phyloP scores from a whole-genome alignment of 225 moss, liverwort and hornwort species.

The Physcomitrellopsis africana region DNA sequence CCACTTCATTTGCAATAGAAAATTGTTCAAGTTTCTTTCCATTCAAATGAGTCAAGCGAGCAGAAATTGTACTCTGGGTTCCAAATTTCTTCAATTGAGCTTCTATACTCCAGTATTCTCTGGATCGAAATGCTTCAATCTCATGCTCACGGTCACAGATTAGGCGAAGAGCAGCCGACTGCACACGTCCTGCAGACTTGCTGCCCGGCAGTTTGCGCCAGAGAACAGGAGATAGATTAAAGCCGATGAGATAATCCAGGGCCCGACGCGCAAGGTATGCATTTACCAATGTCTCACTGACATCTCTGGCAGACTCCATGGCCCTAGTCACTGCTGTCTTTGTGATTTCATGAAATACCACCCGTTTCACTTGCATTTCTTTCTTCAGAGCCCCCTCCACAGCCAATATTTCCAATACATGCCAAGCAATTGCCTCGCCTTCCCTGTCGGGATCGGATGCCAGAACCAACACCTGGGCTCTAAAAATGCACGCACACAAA shows the following conservation, averaged over 20 bases:
- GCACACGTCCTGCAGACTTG: slow-evolving; percentile 96
- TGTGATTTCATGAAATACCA: slow-evolving; percentile 91
- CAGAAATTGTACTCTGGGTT: slow-evolving; percentile 24
- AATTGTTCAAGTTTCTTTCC: slow-evolving; percentile 82
- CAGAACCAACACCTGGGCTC: slow-evolving; percentile 75
- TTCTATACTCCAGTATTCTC: slow-evolving; percentile 83
- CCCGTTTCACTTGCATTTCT: slow-evolving; percentile 64
- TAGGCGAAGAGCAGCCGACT: slow-evolving; percentile 92
- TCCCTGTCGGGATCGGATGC: slow-evolving; percentile 98
- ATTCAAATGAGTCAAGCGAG: slow-evolving; percentile 76
- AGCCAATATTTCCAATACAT: slow-evolving; percentile 89
- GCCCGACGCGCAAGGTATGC: slow-evolving; percentile 95
- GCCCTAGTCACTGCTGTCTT: slow-evolving; percentile 75
- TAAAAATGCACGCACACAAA: slow-evolving; percentile 26
- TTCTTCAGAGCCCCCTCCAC: slow-evolving; percentile 72
- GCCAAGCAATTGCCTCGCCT: slow-evolving; percentile 99
- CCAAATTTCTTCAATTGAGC: slow-evolving; percentile 42
- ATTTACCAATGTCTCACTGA: slow-evolving; percentile 79
- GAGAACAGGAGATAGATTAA: slow-evolving; percentile 90
- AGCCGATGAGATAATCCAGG: slow-evolving; percentile 92
- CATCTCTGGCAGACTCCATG: slow-evolving; percentile 74
- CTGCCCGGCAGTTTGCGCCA: slow-evolving; percentile 99
- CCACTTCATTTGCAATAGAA: slow-evolving; percentile 54
- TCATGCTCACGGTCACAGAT: slow-evolving; percentile 87
- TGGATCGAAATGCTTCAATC: slow-evolving; percentile 68